These are phyloP conservation scores for Astrephomene gubernaculifera DNA, from an alignment of 139 green algal genomes.

Conservation along the genomic window DNA sequence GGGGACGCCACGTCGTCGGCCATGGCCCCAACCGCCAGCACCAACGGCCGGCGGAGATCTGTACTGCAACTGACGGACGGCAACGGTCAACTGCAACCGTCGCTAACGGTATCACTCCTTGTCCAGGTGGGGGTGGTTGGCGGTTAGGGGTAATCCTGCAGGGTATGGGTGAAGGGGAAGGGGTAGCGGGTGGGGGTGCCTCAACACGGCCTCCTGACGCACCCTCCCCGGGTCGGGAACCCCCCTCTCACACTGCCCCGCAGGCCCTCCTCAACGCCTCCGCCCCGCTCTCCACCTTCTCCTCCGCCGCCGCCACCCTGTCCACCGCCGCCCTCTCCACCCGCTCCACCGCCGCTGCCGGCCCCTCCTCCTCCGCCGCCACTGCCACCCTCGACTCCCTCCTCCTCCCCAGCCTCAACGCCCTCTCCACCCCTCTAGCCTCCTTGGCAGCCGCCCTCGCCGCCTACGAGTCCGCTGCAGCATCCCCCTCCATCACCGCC, in stretches of 20 bases:
- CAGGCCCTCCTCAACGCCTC: background rate
- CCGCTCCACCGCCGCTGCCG: background rate
- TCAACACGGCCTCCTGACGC: too few species aligned
- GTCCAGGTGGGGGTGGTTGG: background rate
- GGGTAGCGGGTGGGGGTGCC: too few species aligned
- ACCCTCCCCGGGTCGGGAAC: background rate
- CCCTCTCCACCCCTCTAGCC: background rate
- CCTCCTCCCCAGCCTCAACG: background rate
- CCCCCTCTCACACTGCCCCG: background rate
- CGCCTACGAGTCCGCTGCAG: background rate
- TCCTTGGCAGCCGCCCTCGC: background rate
- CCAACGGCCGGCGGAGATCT: too few species aligned
- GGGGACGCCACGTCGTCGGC: too few species aligned
- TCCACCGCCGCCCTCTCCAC: background rate
- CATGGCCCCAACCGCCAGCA: too few species aligned
- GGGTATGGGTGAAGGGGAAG: background rate
- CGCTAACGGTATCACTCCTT: too few species aligned
- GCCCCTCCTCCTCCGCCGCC: slow-evolving; percentile 1
- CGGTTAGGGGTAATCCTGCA: background rate
- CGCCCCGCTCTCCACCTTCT: background rate
- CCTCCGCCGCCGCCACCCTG: background rate
- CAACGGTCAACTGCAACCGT: too few species aligned
- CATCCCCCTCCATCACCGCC: background rate
- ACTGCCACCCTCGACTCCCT: background rate
- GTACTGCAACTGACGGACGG: too few species aligned